Evolutionary conservation across 2,329 filamentous ascomycete species (phyloP), one percentile per base, ranked within the genome.

Genomic region (Emmonsia crescens): DNA sequence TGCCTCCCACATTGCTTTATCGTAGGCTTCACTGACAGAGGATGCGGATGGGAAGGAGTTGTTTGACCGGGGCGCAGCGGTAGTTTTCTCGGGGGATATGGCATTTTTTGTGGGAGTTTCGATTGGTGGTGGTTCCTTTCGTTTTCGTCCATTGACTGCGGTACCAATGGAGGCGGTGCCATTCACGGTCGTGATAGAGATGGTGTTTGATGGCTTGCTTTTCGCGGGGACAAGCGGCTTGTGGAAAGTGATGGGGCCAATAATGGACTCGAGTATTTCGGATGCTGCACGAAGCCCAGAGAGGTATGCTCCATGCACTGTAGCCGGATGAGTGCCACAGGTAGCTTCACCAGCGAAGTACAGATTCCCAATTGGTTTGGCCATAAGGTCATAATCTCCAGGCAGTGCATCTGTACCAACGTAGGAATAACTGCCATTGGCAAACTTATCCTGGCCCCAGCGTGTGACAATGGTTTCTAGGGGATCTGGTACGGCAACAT

Each of bases 271-370:
- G 44, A 96, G 79, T 2, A 99, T 83, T 70, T 97, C 92, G 2
- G 89, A 87, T 12, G 94, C 94, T 3, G 89, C 94, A 57, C 94
- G 87, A 5, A 99, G 80, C 2, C 94, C 95, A 1, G 94, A 96
- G 3, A 99, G 79, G 71, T 97, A 99, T 9, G 94, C 95, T 5
- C 94, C 94, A 68, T 99, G 94, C 0, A 99, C 94, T 1, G 94
- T 99, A 38, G 95, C 94, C 14, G 95, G 94, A 72, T 99, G 92
- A 0, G 91, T 96, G 55, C 90, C 91, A 68, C 89, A 96, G 0
- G 95, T 99, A 64, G 96, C 94, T 75, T 99, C 94, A 56, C 94
- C 94, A 19, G 93, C 94, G 74, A 99, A 99, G 75, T 93, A 90
- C 9, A 99, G 79, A 66, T 95, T 96, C 38, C 91, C 92, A 38